Base-by-base conservation (phyloP, 306 rosid species). In the Medicago arabica region DNA sequence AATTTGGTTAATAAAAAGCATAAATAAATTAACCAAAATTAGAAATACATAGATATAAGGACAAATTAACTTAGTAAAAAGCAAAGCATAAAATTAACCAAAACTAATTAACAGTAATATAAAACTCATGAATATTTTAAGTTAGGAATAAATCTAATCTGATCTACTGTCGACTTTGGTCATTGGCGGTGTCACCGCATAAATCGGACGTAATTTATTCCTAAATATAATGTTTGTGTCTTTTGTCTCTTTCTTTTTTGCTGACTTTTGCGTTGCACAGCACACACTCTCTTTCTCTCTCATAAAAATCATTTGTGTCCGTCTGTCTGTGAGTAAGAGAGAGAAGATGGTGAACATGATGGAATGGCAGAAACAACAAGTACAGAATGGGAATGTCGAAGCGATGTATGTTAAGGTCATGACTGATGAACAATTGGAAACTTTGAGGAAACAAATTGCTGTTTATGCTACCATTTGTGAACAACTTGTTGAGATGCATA, bases 391-490 rank as follows among this genome's bases (percentile, higher is more conserved):
- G 15, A 79, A 78, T 60, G 80, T 59, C 1, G 84, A 75, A 6
- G 85, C 72, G 46, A 69, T 87, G 86, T 90, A 84, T 76, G 96
- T 95, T 58, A 90, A 92, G 60, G 99, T 95, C 11, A 95, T 95
- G 99, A 95, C 99, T 3, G 99, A 95, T 77, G 98, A 89, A 13
- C 99, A 95, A 63, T 79, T 95, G 79, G 97, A 95, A 67, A 92
- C 97, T 74, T 91, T 95, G 4, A 80, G 99, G 59, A 85, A 95
- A 74, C 97, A 95, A 63, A 95, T 95, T 59, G 90, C 98, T 0
- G 88, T 85, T 66, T 95, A 95, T 82, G 90, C 87, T 54, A 66
- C 91, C 71, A 92, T 95, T 19, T 95, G 93, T 21, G 97, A 95
- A 16, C 93, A 89, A 64, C 97, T 95, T 2, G 88, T 95, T 67